Percentiles rank a stretch among this genome's conserved stretches.
These are phyloP conservation scores for Pythium aphanidermatum DNA, from an alignment of 352 stramenopile species.

Conservation along the genomic window DNA sequence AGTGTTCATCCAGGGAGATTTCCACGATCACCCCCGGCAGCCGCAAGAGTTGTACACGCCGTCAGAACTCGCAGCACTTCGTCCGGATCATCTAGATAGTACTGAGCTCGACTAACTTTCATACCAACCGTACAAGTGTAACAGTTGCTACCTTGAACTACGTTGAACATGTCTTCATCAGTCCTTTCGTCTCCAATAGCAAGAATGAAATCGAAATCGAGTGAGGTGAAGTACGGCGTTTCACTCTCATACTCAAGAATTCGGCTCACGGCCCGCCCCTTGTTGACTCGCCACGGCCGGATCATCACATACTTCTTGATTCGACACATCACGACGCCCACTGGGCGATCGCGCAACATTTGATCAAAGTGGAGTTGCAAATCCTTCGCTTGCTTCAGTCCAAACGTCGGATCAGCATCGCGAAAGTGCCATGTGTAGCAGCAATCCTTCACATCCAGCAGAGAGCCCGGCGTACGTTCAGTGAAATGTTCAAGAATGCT, in stretches of 20 bases:
- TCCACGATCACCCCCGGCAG: slow-evolving; percentile 22
- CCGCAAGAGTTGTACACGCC: slow-evolving; percentile 43
- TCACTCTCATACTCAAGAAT: slow-evolving; percentile 83
- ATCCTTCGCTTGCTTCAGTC: slow-evolving; percentile 83
- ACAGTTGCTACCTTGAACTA: slow-evolving; percentile 84
- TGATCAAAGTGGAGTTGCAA: slow-evolving; percentile 88
- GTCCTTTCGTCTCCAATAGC: slow-evolving; percentile 81
- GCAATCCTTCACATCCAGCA: slow-evolving; percentile 83
- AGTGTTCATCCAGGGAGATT: neutral
- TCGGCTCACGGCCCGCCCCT: slow-evolving; percentile 74
- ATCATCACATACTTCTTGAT: slow-evolving; percentile 89
- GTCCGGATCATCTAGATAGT: slow-evolving; percentile 75
- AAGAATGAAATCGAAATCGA: slow-evolving; percentile 85
- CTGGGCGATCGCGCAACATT: slow-evolving; percentile 79
- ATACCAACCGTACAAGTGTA: slow-evolving; percentile 85
- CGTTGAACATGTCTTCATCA: slow-evolving; percentile 89
- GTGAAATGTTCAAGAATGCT: slow-evolving; percentile 85
- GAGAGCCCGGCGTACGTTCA: slow-evolving; percentile 77
- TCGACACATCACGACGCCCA: slow-evolving; percentile 82
- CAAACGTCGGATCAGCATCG: slow-evolving; percentile 80
- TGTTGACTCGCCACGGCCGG: slow-evolving; percentile 82
- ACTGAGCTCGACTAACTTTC: slow-evolving; percentile 84
- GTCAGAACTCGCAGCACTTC: slow-evolving; percentile 73
- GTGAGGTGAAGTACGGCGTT: slow-evolving; percentile 59
- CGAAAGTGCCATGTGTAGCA: slow-evolving; percentile 87